Base-by-base conservation (phyloP, 805 yeast genomes). In the Candida dajiaensis region DNA sequence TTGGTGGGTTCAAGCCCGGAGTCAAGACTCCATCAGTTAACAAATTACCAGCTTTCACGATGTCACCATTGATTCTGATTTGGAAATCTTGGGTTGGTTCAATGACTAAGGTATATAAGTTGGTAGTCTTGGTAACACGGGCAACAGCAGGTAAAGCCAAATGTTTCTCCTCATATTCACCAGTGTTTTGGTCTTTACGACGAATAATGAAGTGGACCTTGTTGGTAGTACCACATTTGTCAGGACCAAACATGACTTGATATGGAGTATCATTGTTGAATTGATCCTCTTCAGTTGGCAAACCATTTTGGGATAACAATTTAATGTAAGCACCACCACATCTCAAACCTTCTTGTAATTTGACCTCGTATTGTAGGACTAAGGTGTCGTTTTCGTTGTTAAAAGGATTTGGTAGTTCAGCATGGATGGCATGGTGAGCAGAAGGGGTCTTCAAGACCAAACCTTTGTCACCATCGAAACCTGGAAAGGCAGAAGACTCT, bases 281-380 rank as follows among this genome's bases (percentile, higher is more conserved):
- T 49, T 77, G 76, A 20, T 62, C 58, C 10, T 61, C 65, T 1
- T 61, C 70, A 39, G 66, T 50, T 15, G 64, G 59, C 3, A 64
- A 56, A 8, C 71, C 75, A 11, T 66, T 65, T 2, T 64, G 63
- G 59, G 80, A 71, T 46, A 90, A 66, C 40, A 90, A 70, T 70
- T 90, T 90, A 54, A 90, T 64, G 67, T 89, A 90, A 1, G 95
- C 92, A 46, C 97, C 97, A 42, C 96, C 95, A 67, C 97, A 90
- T 40, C 72, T 72, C 46, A 89, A 69, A 10, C 86, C 87, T 37
- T 83, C 72, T 68, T 90, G 96, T 38, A 83, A 67, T 68, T 89
- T 89, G 46, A 88, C 86, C 66, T 90, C 97, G 65, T 88, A 90
- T 67, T 90, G 97, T 38, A 89, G 68, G 10, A 90, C 96, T 51